A percentile compares a stretch with the other conserved stretches of the same genome.
These are phyloP conservation scores for Stachybotrys echinatus DNA, from an alignment of 2,329 filamentous ascomycete species.

Conservation along the genomic window DNA sequence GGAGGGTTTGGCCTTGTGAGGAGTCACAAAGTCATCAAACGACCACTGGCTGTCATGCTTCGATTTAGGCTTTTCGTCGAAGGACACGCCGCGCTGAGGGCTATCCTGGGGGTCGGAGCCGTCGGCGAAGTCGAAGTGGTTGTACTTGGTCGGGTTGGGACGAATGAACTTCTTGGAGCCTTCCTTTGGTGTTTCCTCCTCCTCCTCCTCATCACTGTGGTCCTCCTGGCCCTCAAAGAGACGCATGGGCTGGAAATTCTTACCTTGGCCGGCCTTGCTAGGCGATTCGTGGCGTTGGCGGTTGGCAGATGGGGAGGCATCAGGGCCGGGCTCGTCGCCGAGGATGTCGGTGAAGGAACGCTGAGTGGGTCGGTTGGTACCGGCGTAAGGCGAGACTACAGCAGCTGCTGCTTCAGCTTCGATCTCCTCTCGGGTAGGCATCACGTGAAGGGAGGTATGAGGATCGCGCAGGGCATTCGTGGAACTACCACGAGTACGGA, in stretches of 20 bases:
- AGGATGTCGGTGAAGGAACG: slow-evolving; percentile 71
- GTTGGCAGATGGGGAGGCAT: slow-evolving; percentile 37
- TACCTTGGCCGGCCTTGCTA: slow-evolving; percentile 47
- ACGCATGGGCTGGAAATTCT: slow-evolving; percentile 58
- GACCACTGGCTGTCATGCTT: slow-evolving; percentile 76
- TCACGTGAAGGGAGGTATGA: slow-evolving; percentile 69
- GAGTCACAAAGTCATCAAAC: slow-evolving; percentile 84
- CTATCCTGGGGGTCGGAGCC: slow-evolving; percentile 49
- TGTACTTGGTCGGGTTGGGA: slow-evolving; percentile 72
- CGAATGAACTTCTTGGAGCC: slow-evolving; percentile 43
- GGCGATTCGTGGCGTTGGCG: slow-evolving; percentile 49
- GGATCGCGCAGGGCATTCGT: slow-evolving; percentile 55
- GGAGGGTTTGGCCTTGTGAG: slow-evolving; percentile 61
- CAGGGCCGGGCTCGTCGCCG: slow-evolving; percentile 40
- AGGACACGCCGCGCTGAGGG: slow-evolving; percentile 32
- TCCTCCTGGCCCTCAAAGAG: slow-evolving; percentile 54
- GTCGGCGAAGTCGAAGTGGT: slow-evolving; percentile 80
- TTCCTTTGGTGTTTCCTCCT: slow-evolving; percentile 34
- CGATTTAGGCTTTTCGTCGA: slow-evolving; percentile 40
- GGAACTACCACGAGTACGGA: slow-evolving; percentile 46
- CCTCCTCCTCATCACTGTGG: slow-evolving; percentile 35
- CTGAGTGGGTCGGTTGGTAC: slow-evolving; percentile 54
- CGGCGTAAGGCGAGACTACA: slow-evolving; percentile 55
- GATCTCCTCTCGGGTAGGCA: slow-evolving; percentile 61
- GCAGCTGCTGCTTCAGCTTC: slow-evolving; percentile 41